phyloP scores from a whole-genome alignment of 2,329 filamentous ascomycete genomes.

The Fusarium fracticaudum region DNA sequence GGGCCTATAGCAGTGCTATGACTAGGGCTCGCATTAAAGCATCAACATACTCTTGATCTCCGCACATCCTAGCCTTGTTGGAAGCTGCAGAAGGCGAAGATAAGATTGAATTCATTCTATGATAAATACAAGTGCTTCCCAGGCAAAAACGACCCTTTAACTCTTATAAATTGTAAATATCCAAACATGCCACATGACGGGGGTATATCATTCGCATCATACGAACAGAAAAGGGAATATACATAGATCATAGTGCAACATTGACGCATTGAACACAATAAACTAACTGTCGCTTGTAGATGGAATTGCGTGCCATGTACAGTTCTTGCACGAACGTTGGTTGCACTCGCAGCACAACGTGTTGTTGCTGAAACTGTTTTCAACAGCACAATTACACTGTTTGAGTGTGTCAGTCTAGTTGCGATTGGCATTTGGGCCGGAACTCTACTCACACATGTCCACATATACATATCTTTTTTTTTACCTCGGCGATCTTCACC shows the following conservation, averaged over 20 bases:
- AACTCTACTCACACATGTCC: slow-evolving; percentile 45
- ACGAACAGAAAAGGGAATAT: background rate
- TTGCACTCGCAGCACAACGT: slow-evolving; percentile 20
- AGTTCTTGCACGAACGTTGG: slow-evolving; percentile 11
- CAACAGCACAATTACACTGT: slow-evolving; percentile 35
- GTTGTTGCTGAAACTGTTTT: slow-evolving; percentile 7
- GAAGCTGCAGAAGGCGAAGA: background rate
- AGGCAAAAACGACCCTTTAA: background rate
- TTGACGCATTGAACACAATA: background rate
- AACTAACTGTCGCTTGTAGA: background rate
- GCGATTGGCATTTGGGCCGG: background rate
- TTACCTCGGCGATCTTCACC: slow-evolving; percentile 11
- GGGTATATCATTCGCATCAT: slow-evolving; percentile 15
- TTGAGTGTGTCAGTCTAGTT: slow-evolving; percentile 4
- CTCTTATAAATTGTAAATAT: background rate
- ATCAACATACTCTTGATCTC: background rate
- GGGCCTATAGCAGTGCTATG: background rate
- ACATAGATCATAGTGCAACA: background rate
- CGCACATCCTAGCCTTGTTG: background rate
- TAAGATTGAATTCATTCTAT: background rate
- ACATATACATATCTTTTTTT: slow-evolving; percentile 37
- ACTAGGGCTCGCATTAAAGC: background rate
- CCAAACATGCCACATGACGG: background rate
- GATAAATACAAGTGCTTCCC: background rate
- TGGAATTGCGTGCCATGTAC: background rate